Base-by-base conservation (phyloP, 2,329 filamentous ascomycete species). In the Paracorniculantispora psalliotae region DNA sequence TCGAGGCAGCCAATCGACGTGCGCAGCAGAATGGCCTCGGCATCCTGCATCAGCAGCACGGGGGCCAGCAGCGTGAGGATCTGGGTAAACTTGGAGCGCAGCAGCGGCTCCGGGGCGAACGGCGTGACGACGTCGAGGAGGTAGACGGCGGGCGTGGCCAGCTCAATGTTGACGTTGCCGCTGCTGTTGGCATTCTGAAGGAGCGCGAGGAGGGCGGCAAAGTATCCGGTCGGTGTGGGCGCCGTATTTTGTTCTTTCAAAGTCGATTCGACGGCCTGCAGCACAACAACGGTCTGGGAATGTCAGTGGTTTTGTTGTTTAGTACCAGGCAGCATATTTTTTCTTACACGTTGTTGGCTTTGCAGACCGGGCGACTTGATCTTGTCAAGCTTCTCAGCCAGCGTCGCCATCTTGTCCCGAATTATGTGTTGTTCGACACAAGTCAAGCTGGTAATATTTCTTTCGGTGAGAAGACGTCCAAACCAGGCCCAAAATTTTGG, bases 361-460 rank as follows among this genome's bases (percentile, higher is more conserved):
- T 97, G 91, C 69, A 97, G 85, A 76, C 96, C 96, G 59, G 94
- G 94, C 71, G 90, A 94, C 77, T 94, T 90, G 75, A 97, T 97
- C 84, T 96, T 97, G 79, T 93, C 90, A 73, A 99, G 85, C 81
- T 92, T 96, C 80, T 96, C 93, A 73, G 89, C 86, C 69, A 97
- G 70, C 64, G 76, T 76, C 67, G 77, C 74, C 81, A 83, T 83
- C 52, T 72, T 65, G 67, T 67, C 65, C 64, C 65, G 50, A 61
- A 58, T 10, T 19, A 23, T 43, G 67, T 63, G 61, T 64, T 56
- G 33, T 35, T 49, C 51, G 23, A 21, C 17, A 23, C 26, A 44
- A 30, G 30, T 43, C 26, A 15, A 46, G 30, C 26, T 46, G 52
- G 39, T 33, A 25, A 37, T 44, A 47, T 33, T 44, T 54, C 43